phyloP scores from a whole-genome alignment of 768 basidiomycete species.

The Pholiota molesta region DNA sequence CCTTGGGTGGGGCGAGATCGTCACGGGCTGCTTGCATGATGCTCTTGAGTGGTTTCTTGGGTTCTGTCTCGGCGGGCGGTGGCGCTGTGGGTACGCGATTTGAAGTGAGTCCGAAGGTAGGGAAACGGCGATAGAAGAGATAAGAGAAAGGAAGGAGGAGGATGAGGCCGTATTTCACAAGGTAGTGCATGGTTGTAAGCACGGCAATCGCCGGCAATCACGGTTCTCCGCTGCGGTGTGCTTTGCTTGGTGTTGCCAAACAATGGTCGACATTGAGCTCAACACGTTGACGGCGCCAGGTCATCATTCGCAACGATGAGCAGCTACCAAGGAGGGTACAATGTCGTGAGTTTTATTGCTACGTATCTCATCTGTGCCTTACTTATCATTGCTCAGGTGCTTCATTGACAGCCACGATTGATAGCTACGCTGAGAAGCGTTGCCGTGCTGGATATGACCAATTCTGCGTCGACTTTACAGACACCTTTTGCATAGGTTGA shows the following conservation, averaged over 20 bases:
- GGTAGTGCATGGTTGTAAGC: conserved; percentile 15
- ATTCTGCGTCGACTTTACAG: too few relatives aligned
- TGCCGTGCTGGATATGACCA: too few relatives aligned
- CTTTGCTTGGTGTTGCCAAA: conserved; percentile 1
- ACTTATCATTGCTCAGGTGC: too few relatives aligned
- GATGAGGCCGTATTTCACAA: conserved; percentile 20
- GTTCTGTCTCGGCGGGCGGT: conserved; percentile 27
- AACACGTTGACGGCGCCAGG: too few relatives aligned
- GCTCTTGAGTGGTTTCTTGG: conserved; percentile 44
- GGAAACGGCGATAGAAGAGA: conserved; percentile 20
- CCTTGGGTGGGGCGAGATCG: conserved; percentile 71
- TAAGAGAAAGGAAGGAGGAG: conserved; percentile 21
- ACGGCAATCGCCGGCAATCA: conserved; percentile 20
- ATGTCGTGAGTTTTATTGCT: too few relatives aligned
- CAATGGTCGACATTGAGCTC: background rate
- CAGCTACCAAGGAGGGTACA: too few relatives aligned
- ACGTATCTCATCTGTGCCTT: too few relatives aligned
- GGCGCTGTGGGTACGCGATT: background rate
- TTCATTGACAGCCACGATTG: too few relatives aligned
- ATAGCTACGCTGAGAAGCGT: too few relatives aligned
- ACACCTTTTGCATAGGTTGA: too few relatives aligned
- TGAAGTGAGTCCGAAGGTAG: conserved; percentile 3
- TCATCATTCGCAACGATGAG: too few relatives aligned
- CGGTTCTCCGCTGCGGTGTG: background rate
- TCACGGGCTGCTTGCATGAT: conserved; percentile 72